Conservation (phyloP, 2,329 filamentous ascomycete genomes). For the Chalara sp. region DNA sequence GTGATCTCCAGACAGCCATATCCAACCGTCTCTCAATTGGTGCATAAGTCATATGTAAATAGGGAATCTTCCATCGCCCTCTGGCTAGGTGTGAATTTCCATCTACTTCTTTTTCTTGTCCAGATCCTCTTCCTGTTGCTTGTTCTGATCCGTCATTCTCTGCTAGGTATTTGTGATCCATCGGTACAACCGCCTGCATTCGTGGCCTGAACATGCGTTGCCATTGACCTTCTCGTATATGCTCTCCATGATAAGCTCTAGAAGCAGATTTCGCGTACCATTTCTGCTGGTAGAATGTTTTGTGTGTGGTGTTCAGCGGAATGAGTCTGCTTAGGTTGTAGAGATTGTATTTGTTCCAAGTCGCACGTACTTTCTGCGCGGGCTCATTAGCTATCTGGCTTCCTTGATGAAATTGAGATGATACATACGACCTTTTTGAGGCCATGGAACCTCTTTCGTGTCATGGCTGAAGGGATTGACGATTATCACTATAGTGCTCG, state of each 20-base stretch:
- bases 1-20: conserved; percentile 84
- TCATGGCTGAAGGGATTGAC: conserved; percentile 20
- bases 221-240: conserved; percentile 91
- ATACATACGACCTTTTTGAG: conserved; percentile 56
- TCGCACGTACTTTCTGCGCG: conserved; percentile 78
- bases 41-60: conserved; percentile 94
- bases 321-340: conserved; percentile 69
- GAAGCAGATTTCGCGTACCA: conserved; percentile 82
- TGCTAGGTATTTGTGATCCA: conserved; percentile 77
- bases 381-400: too few species aligned
- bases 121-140: conserved; percentile 77
- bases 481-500: too few species aligned
- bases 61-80: conserved; percentile 63
- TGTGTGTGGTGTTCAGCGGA: conserved; percentile 33
- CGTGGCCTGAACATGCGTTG: conserved; percentile 82
- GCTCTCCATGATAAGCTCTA: conserved; percentile 89
- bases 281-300: conserved; percentile 97
- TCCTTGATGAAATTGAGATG: not conserved
- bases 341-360: conserved; percentile 96
- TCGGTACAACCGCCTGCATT: conserved; percentile 75
- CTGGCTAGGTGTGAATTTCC: conserved; percentile 21
- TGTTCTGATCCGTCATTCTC: conserved; percentile 73
- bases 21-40: conserved; percentile 87
- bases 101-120: conserved; percentile 32
- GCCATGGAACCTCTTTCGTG: conserved; percentile 58